Base-by-base conservation (phyloP, 2,329 filamentous ascomycete genomes). In the Macrophomina pseudophaseolina region DNA sequence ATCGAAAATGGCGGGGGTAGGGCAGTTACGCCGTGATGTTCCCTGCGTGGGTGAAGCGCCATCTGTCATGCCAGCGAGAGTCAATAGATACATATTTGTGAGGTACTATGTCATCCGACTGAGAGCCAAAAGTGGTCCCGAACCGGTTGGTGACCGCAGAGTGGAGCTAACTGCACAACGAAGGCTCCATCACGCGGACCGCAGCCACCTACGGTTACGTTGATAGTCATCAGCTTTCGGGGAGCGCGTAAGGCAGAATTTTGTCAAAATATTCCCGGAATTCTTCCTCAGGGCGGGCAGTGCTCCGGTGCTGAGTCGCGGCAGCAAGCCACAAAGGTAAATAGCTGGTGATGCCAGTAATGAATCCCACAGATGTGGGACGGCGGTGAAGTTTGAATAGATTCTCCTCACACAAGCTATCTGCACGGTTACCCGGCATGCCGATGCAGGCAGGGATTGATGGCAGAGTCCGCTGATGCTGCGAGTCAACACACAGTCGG, bases 321-420 rank as follows among this genome's bases (percentile, higher is more conserved):
- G 5, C 12, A 32, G 28, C 49, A 53, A 53, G 49, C 49, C 49
- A 53, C 49, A 53, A 53, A 53, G 30, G 28, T 16, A 53, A 53
- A 53, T 28, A 35, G 8, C 16, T 35, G 49, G 16, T 33, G 30
- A 33, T 32, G 28, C 11, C 42, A 44, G 16, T 14, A 53, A 11
- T 32, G 14, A 18, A 53, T 53, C 35, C 49, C 49, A 53, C 8
- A 12, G 9, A 1, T 2, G 12, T 35, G 49, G 49, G 49, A 53
- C 49, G 30, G 35, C 6, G 35, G 30, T n/a, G 49, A 53, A 53
- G 28, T 53, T 33, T 53, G 49, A 33, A 35, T n/a, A 35, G 28
- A 53, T 53, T 14, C 49, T 35, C 9, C 30, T 33, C 49, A 53
- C 35, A 18, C 49, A 53, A 35, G 49, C 49, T 53, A 53, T 16